Percentiles rank a stretch among this genome's conserved stretches.
Evolutionary conservation across 2,329 filamentous ascomycete species (phyloP).

Genomic region (Penicillium sp.): DNA sequence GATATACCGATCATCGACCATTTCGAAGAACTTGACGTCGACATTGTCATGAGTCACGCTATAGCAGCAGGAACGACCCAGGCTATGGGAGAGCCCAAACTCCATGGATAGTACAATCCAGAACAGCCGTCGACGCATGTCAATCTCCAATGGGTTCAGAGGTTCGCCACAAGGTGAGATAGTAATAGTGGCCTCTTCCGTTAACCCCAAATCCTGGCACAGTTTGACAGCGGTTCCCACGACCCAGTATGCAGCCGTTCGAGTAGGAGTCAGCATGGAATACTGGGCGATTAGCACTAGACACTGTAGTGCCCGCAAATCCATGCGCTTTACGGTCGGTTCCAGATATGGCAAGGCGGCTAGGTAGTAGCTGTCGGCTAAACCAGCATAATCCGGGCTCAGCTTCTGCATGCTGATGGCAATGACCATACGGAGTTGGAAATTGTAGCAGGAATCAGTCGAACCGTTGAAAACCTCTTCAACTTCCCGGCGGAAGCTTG

Average conservation of each 20-base stretch:
- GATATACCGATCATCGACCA: constrained; percentile 78
- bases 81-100: constrained; percentile 75
- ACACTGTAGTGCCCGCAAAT: constrained; percentile 84
- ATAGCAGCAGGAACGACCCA: constrained; percentile 81
- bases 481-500: constrained; percentile 67
- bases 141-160: constrained; percentile 68
- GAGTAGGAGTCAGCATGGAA: constrained; percentile 83
- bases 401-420: constrained; percentile 93
- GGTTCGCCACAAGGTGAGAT: constrained; percentile 55
- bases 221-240: constrained; percentile 82
- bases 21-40: constrained; percentile 78
- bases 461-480: constrained; percentile 75
- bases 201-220: constrained; percentile 80
- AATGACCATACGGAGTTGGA: constrained; percentile 83
- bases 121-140: constrained; percentile 81
- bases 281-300: constrained; percentile 83
- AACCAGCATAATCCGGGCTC: constrained; percentile 79
- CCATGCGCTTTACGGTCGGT: constrained; percentile 76
- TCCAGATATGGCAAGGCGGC: constrained; percentile 82
- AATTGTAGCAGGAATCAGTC: constrained; percentile 76
- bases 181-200: constrained; percentile 81
- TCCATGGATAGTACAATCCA: constrained; percentile 91
- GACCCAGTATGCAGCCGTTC: constrained; percentile 89
- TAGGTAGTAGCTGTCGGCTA: constrained; percentile 92
- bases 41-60: constrained; percentile 76